Evolutionary conservation across 441 rosid species (phyloP).

Genomic region (Raphanus hybrid): DNA sequence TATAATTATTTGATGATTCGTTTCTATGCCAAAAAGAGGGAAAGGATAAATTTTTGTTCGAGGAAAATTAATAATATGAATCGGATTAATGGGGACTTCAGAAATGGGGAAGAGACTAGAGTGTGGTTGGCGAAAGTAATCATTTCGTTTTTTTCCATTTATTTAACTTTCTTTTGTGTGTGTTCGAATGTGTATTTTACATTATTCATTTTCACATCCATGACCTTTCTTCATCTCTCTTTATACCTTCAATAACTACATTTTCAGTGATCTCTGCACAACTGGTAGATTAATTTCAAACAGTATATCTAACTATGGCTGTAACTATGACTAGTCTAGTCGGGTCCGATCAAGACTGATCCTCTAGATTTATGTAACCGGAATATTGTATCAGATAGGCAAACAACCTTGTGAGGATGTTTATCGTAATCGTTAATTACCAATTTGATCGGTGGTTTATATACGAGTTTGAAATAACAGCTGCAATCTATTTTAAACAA

Average conservation of each 20-base stretch:
- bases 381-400: neutral
- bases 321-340: constrained; percentile 17
- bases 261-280: constrained; percentile 28
- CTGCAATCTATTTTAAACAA: neutral
- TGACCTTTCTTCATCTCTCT: constrained; percentile 13
- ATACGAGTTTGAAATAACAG: neutral
- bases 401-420: neutral
- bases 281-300: constrained; percentile 17
- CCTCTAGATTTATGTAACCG: neutral
- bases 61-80: constrained; percentile 35
- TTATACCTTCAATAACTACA: constrained; percentile 34
- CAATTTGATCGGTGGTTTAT: constrained; percentile 2
- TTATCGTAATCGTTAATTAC: neutral
- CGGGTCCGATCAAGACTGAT: neutral
- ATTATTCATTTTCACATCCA: constrained; percentile 27
- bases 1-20: neutral
- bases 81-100: constrained; percentile 54
- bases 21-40: constrained; percentile 21
- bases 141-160: constrained; percentile 55
- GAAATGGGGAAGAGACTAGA: constrained; percentile 44
- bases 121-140: constrained; percentile 57
- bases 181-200: constrained; percentile 15
- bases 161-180: constrained; percentile 23
- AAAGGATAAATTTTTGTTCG: neutral
- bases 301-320: constrained; percentile 7